Evolutionary conservation across 352 stramenopile genomes (phyloP).

Genomic region (Globisporangium barbulae): DNA sequence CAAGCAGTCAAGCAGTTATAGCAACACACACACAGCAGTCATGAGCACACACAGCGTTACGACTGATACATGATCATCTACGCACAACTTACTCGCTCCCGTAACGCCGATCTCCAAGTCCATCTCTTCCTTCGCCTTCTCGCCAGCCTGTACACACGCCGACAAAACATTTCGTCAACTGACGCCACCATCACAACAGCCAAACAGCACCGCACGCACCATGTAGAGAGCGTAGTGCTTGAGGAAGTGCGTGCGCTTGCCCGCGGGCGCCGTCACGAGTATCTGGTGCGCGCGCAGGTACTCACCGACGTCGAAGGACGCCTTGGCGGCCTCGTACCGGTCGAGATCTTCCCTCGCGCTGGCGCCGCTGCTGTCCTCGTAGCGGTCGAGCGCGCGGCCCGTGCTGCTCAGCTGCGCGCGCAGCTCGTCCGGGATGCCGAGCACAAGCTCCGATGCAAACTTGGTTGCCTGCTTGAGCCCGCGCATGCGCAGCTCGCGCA

Average conservation of each 20-base stretch:
- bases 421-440: constrained; percentile 52
- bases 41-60: too few species aligned
- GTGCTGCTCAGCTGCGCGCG: constrained; percentile 28
- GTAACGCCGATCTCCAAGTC: constrained; percentile 68
- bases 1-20: neutral
- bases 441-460: constrained; percentile 72
- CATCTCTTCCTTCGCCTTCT: constrained; percentile 82
- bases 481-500: constrained; percentile 45
- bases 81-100: constrained; percentile 30
- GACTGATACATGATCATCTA: neutral
- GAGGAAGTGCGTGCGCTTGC: constrained; percentile 59
- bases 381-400: neutral
- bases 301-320: constrained; percentile 69
- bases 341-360: constrained; percentile 21
- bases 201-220: constrained; percentile 17
- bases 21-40: too few species aligned
- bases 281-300: constrained; percentile 73
- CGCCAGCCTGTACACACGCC: constrained; percentile 40
- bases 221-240: constrained; percentile 73
- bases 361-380: neutral
- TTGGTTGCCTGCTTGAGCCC: constrained; percentile 66
- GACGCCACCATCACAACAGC: neutral
- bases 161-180: neutral
- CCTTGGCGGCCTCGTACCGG: constrained; percentile 60
- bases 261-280: constrained; percentile 19